Evolutionary conservation across 2,329 filamentous ascomycete genomes (phyloP), one percentile per base, ranked within the genome.

Genomic region (Raffaelea ambrosiae): DNA sequence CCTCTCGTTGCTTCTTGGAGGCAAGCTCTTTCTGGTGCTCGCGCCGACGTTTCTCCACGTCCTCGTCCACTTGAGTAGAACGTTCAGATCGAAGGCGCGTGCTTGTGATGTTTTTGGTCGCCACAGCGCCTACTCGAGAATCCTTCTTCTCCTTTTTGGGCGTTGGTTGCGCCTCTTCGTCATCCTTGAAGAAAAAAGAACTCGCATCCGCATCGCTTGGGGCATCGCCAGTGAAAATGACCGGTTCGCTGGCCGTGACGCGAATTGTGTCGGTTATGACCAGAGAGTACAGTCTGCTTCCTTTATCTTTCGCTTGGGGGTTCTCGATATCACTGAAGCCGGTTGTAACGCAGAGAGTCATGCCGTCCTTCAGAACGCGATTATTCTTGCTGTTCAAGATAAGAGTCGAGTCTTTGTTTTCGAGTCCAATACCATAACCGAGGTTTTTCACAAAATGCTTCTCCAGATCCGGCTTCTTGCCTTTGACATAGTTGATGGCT

Each of bases 111-210:
- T 97, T 98, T 60, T 91, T 94, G 46, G 88, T 86, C 21, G 90
- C 89, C 50, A 96, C 86, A 23, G 90, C 89, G 49, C 88, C 89
- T 9, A 93, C 84, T 40, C 85, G 81, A 0, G 81, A 74, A 57
- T 93, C 85, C 66, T 84, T 88, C 75, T 93, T 94, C 58, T 90
- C 83, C 66, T 94, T 94, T 57, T 93, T 94, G n/a, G 88, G 86
- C 10, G 86, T 78, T 29, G 87, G 86, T 63, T 88, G 83, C 53
- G 88, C 81, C 56, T 94, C 87, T 61, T 95, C 88, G 52, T 95
- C 89, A 57, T 97, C 91, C 62, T 95, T 95, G 73, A 98, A 98
- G 69, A 96, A 97, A 73, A 98, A 98, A 0, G 91, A 95, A 36
- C 91, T 91, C 4, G 89, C 89, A 59, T 97, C 93, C 50, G 95